These are phyloP conservation scores for Colletotrichum sidae DNA, from an alignment of 2,329 filamentous ascomycete genomes.

Conservation along the genomic window DNA sequence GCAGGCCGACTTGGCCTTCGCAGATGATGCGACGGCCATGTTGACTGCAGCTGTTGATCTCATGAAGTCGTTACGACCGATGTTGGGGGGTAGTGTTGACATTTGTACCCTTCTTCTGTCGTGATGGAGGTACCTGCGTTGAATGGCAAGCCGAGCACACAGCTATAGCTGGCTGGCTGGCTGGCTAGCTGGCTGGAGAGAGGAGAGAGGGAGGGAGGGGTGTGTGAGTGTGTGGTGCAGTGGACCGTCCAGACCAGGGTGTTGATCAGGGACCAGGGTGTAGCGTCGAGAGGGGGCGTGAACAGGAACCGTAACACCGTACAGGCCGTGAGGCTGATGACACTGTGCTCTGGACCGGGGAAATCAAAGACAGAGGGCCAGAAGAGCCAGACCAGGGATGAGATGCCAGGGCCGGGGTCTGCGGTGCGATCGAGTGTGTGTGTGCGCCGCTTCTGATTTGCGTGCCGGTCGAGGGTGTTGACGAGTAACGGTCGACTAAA, in stretches of 20 bases:
- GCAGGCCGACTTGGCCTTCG: slow-evolving; percentile 68
- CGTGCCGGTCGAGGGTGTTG: slow-evolving; percentile 4
- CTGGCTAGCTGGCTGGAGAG: slow-evolving; percentile 37
- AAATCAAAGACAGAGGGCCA: background rate
- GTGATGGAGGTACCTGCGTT: slow-evolving; percentile 55
- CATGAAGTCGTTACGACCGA: slow-evolving; percentile 55
- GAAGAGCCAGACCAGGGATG: background rate
- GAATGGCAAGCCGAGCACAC: slow-evolving; percentile 46
- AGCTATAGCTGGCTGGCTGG: slow-evolving; percentile 35
- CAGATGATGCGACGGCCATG: slow-evolving; percentile 71
- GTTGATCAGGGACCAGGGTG: slow-evolving; percentile 28
- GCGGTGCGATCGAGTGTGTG: slow-evolving; percentile 13
- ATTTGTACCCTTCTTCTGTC: slow-evolving; percentile 65
- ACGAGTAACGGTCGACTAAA: slow-evolving; percentile 7
- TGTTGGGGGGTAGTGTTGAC: slow-evolving; percentile 74
- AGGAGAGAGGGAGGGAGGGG: slow-evolving; percentile 36
- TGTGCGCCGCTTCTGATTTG: slow-evolving; percentile 28
- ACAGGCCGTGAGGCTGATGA: background rate
- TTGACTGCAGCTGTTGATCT: slow-evolving; percentile 60
- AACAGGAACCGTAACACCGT: slow-evolving; percentile 30
- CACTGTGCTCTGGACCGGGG: slow-evolving; percentile 35
- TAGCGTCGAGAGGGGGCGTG: slow-evolving; percentile 18
- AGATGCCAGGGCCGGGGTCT: background rate
- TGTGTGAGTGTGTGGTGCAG: slow-evolving; percentile 36
- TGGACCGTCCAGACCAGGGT: slow-evolving; percentile 29